These are phyloP conservation scores for Penicillium soppii DNA, from an alignment of 495 filamentous ascomycete genomes.

Conservation along the genomic window DNA sequence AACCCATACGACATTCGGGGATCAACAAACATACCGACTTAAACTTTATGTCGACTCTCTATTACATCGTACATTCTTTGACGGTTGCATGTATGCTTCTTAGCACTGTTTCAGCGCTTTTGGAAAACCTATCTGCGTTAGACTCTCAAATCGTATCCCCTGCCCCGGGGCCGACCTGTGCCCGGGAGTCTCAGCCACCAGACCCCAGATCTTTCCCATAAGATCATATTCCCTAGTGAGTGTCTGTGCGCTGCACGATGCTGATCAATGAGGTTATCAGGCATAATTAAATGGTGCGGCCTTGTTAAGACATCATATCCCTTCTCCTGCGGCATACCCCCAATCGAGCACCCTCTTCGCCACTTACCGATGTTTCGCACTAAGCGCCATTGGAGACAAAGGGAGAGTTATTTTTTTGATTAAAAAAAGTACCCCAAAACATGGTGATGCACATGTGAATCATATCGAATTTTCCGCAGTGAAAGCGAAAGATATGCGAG, in stretches of 20 bases:
- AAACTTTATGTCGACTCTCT: not conserved
- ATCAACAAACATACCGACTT: slow-evolving; percentile 7
- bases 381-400: slow-evolving; percentile 23
- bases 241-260: slow-evolving; percentile 27
- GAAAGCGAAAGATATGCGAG: too few relatives aligned
- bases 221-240: slow-evolving; percentile 13
- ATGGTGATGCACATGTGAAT: too few relatives aligned
- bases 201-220: slow-evolving; percentile 22
- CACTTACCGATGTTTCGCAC: slow-evolving; percentile 3
- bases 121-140: too few relatives aligned
- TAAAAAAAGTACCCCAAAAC: not conserved
- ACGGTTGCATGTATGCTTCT: not conserved
- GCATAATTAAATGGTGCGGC: slow-evolving; percentile 20
- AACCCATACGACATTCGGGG: not conserved
- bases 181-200: slow-evolving; percentile 5
- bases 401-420: not conserved
- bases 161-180: not conserved
- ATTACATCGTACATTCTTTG: slow-evolving; percentile 1
- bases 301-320: slow-evolving; percentile 24
- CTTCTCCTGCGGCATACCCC: slow-evolving; percentile 16
- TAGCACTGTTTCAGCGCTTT: not conserved
- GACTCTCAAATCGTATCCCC: too few relatives aligned
- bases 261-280: slow-evolving; percentile 20
- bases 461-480: too few relatives aligned
- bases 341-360: slow-evolving; percentile 4